phyloP scores from a whole-genome alignment of 106 monocot species.

The Allium sativum region DNA sequence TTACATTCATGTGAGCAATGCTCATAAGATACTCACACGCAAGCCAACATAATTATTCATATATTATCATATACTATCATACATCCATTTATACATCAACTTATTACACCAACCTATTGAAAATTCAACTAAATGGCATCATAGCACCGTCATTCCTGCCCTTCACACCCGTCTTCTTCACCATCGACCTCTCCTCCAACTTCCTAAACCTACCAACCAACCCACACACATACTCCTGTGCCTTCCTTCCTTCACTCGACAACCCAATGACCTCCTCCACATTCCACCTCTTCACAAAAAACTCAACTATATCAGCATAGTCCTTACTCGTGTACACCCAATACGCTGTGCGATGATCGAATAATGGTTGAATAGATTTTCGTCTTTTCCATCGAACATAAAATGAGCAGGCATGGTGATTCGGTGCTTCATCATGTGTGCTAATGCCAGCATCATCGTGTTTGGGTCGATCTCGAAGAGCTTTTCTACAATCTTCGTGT shows the following conservation, averaged over 20 bases:
- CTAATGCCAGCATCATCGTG: neutral
- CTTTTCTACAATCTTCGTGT: neutral
- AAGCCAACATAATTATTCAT: no score
- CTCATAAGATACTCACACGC: no score
- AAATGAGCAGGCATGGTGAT: constrained; percentile 5
- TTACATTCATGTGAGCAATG: no score
- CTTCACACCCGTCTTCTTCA: neutral
- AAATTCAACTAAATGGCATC: constrained; percentile 15
- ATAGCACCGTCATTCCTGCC: neutral
- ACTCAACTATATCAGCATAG: constrained; percentile 3
- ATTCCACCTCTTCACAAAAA: constrained; percentile 5
- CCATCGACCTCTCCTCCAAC: constrained; percentile 11
- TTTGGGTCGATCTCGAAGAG: constrained; percentile 4
- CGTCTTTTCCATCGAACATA: constrained; percentile 10
- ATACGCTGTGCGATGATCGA: neutral
- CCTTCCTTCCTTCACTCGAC: constrained; percentile 8
- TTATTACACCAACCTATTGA: constrained; percentile 2
- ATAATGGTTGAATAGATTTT: constrained; percentile 8
- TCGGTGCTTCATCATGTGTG: neutral
- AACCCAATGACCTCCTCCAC: neutral
- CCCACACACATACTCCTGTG: constrained; percentile 14
- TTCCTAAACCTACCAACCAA: constrained; percentile 5
- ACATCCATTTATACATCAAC: no score
- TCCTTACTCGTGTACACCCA: constrained; percentile 7
- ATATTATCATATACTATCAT: no score